A percentile compares a stretch with the other conserved stretches of the same genome.
Conservation (phyloP, 2,329 filamentous ascomycete species). For the Capronia epimyces region DNA sequence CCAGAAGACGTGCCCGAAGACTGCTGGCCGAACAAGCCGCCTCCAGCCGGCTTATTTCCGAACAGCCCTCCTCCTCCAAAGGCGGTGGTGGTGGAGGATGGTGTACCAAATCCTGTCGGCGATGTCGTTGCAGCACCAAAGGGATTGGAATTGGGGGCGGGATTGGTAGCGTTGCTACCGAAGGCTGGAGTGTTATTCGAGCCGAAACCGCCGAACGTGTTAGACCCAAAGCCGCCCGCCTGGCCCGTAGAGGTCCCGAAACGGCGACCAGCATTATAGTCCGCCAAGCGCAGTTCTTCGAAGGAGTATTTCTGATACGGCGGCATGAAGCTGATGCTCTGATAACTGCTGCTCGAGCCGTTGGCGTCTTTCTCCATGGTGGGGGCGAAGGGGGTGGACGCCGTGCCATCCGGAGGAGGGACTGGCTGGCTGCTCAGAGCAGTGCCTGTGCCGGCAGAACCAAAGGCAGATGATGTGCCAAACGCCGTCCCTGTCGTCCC, state of each 20-base stretch:
- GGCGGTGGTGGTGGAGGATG: conserved; percentile 23
- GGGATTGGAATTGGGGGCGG: conserved; percentile 24
- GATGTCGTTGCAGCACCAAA: conserved; percentile 38
- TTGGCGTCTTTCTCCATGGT: conserved; percentile 44
- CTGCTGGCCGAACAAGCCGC: conserved; percentile 27
- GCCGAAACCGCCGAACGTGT: conserved; percentile 44
- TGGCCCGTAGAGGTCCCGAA: conserved; percentile 78
- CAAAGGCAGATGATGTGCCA: conserved; percentile 36
- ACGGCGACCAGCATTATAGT: conserved; percentile 81
- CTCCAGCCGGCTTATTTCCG: conserved; percentile 31
- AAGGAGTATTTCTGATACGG: conserved; percentile 74
- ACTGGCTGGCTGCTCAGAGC: conserved; percentile 38
- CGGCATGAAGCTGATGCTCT: conserved; percentile 46
- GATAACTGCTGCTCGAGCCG: conserved; percentile 40
- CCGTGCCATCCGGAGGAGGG: conserved; percentile 43
- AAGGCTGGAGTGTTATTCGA: conserved; percentile 30
- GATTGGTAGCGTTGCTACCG: conserved; percentile 17
- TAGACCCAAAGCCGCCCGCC: conserved; percentile 71
- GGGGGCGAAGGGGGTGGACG: conserved; percentile 41
- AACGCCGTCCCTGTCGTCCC: conserved; percentile 34
- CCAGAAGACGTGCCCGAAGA: conserved; percentile 33
- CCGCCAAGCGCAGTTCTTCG: conserved; percentile 74
- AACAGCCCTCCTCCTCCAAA: conserved; percentile 49
- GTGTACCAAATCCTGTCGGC: conserved; percentile 35
- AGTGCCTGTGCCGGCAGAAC: conserved; percentile 36